Evolutionary conservation across 768 basidiomycete genomes (phyloP).

Genomic region (Macrolepiota albuminosa): DNA sequence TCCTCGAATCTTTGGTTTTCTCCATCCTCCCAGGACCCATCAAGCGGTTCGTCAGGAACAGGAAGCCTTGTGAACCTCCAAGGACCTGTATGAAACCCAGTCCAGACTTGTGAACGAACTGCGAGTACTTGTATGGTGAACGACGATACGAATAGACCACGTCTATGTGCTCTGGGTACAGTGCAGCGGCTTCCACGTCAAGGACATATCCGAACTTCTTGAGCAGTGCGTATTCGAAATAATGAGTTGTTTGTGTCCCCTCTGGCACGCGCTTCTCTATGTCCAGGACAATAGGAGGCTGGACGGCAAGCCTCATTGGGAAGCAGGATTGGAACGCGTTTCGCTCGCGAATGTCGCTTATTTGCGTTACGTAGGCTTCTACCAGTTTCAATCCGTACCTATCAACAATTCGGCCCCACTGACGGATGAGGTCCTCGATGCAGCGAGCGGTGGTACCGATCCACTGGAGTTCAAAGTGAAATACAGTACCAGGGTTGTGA

Average conservation of each 20-base stretch:
- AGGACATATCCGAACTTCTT: constrained; percentile 77
- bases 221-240: constrained; percentile 79
- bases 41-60: constrained; percentile 86
- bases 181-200: constrained; percentile 71
- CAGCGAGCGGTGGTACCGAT: constrained; percentile 89
- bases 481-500: constrained; percentile 91
- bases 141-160: constrained; percentile 89
- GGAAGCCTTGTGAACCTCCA: constrained; percentile 72
- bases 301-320: constrained; percentile 71
- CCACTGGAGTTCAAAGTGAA: constrained; percentile 98
- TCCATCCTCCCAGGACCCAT: constrained; percentile 69
- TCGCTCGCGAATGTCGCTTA: constrained; percentile 77
- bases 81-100: constrained; percentile 88
- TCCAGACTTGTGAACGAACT: constrained; percentile 89
- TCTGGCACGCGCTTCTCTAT: constrained; percentile 65
- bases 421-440: constrained; percentile 82
- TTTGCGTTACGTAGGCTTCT: constrained; percentile 90
- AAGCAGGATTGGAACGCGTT: constrained; percentile 92
- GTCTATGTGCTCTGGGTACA: constrained; percentile 79
- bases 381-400: constrained; percentile 88
- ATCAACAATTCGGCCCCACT: constrained; percentile 80
- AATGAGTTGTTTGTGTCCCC: constrained; percentile 59
- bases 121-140: constrained; percentile 71
- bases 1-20: constrained; percentile 52
- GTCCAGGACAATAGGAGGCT: constrained; percentile 68